These are phyloP conservation scores for Epichloe brachyelytri DNA, from an alignment of 2,329 filamentous ascomycete genomes.

Conservation along the genomic window DNA sequence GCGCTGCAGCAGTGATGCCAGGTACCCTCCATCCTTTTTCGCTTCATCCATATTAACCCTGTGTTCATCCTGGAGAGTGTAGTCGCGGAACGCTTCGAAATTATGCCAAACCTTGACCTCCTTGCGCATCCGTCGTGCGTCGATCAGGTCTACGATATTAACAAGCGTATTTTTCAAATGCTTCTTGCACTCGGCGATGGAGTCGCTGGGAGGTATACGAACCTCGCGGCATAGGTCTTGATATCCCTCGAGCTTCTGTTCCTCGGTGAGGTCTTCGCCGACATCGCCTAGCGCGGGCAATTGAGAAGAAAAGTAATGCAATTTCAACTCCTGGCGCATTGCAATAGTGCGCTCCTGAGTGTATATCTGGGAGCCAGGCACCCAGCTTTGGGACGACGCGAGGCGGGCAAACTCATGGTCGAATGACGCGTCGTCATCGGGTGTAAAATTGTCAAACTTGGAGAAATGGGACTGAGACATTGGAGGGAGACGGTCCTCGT, in stretches of 20 bases:
- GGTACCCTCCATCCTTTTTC: slow-evolving; percentile 12
- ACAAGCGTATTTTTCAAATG: slow-evolving; percentile 15
- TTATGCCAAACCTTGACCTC: slow-evolving; percentile 15
- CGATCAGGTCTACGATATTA: slow-evolving; percentile 20
- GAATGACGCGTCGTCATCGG: slow-evolving; percentile 16
- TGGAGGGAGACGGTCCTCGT: neutral
- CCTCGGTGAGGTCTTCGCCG: slow-evolving; percentile 5
- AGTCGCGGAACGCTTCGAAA: slow-evolving; percentile 13
- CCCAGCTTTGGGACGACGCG: slow-evolving; percentile 18
- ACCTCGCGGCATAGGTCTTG: slow-evolving; percentile 17
- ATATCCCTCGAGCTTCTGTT: slow-evolving; percentile 13
- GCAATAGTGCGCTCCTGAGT: slow-evolving; percentile 19
- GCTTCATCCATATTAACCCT: slow-evolving; percentile 11
- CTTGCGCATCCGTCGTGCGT: slow-evolving; percentile 13
- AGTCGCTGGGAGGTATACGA: slow-evolving; percentile 9
- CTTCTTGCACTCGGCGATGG: slow-evolving; percentile 12
- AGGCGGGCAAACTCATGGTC: slow-evolving; percentile 19
- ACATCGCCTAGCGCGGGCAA: slow-evolving; percentile 6
- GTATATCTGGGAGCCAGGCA: slow-evolving; percentile 16
- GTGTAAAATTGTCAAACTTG: slow-evolving; percentile 17
- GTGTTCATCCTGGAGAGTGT: slow-evolving; percentile 13
- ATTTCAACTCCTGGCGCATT: slow-evolving; percentile 15
- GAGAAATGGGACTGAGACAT: slow-evolving; percentile 20
- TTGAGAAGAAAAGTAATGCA: slow-evolving; percentile 15
- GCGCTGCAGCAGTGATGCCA: slow-evolving; percentile 13